Evolutionary conservation across 1,284 basidiomycete species (phyloP).

Genomic region (Thecaphora thlaspeos): DNA sequence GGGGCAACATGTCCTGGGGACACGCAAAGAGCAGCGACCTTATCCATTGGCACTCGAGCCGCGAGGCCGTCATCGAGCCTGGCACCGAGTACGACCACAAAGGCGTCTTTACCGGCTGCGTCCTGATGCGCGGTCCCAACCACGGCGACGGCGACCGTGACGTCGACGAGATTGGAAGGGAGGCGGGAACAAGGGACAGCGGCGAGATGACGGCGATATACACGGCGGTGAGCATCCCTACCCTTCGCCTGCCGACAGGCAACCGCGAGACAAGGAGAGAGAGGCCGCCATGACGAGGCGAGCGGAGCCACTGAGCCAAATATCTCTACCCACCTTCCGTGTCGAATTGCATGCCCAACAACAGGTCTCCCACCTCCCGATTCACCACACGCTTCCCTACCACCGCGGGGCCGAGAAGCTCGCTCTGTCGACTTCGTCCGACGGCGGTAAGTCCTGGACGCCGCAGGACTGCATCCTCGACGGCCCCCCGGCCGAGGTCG

Average conservation of each 20-base stretch:
- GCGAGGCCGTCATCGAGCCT: slow-evolving; percentile 21
- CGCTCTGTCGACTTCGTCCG: slow-evolving; percentile 33
- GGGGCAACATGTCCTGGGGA: slow-evolving; percentile 47
- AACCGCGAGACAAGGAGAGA: no score
- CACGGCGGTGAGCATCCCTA: slow-evolving; percentile 28
- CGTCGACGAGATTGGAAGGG: no score
- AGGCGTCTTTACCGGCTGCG: slow-evolving; percentile 43
- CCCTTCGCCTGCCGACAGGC: no score
- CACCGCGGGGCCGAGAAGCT: slow-evolving; percentile 38
- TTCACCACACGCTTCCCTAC: slow-evolving; percentile 40
- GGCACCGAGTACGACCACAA: slow-evolving; percentile 30
- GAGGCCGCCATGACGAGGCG: no score
- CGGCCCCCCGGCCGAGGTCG: slow-evolving; percentile 29
- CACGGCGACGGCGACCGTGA: slow-evolving; percentile 12
- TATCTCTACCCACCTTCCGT: no score
- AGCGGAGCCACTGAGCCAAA: no score
- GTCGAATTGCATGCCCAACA: no score
- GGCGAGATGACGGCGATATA: slow-evolving; percentile 39
- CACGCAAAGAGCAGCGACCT: slow-evolving; percentile 36
- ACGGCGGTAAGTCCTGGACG: slow-evolving; percentile 35
- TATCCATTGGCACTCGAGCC: slow-evolving; percentile 36
- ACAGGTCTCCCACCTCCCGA: slow-evolving; percentile 31
- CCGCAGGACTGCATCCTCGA: slow-evolving; percentile 21
- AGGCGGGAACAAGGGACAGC: slow-evolving; percentile 4
- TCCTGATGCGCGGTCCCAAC: slow-evolving; percentile 25